Percentiles rank a stretch among this genome's conserved stretches.
These are phyloP conservation scores for Madurella mycetomatis DNA, from an alignment of 2,329 filamentous ascomycete species.

Conservation along the genomic window DNA sequence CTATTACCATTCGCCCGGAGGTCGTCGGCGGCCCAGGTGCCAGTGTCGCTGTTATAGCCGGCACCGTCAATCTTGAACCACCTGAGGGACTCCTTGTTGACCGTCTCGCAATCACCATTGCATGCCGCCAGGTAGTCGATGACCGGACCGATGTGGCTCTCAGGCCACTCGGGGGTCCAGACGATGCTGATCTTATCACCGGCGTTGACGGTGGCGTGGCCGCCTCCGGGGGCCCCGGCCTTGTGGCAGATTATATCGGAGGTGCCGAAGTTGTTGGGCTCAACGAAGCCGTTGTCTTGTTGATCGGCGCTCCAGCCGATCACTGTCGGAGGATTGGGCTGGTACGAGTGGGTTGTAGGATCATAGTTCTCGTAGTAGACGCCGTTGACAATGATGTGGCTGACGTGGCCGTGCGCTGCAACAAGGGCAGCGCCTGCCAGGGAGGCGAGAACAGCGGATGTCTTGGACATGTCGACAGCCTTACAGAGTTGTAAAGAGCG, in stretches of 20 bases:
- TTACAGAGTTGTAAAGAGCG: not conserved
- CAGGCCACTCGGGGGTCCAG: slow-evolving; percentile 40
- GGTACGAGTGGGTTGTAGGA: slow-evolving; percentile 35
- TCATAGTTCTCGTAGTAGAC: slow-evolving; percentile 41
- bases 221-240: slow-evolving; percentile 34
- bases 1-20: slow-evolving; percentile 41
- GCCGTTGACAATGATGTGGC: slow-evolving; percentile 41
- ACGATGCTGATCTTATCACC: slow-evolving; percentile 38
- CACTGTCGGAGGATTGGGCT: slow-evolving; percentile 34
- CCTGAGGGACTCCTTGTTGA: slow-evolving; percentile 48
- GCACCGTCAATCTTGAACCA: slow-evolving; percentile 61
- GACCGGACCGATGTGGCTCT: slow-evolving; percentile 48
- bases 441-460: slow-evolving; percentile 18
- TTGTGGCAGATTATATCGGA: slow-evolving; percentile 46
- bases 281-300: slow-evolving; percentile 49
- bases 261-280: slow-evolving; percentile 35
- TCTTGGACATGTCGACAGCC: slow-evolving; percentile 12
- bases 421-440: slow-evolving; percentile 22
- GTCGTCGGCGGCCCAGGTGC: slow-evolving; percentile 50
- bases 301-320: slow-evolving; percentile 40
- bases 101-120: slow-evolving; percentile 50
- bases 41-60: slow-evolving; percentile 46
- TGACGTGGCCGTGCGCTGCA: slow-evolving; percentile 40
- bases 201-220: slow-evolving; percentile 36
- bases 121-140: slow-evolving; percentile 61